These are phyloP conservation scores for Puccinellia tenuiflora DNA, from an alignment of 176 grass and related monocot species.

Conservation along the genomic window DNA sequence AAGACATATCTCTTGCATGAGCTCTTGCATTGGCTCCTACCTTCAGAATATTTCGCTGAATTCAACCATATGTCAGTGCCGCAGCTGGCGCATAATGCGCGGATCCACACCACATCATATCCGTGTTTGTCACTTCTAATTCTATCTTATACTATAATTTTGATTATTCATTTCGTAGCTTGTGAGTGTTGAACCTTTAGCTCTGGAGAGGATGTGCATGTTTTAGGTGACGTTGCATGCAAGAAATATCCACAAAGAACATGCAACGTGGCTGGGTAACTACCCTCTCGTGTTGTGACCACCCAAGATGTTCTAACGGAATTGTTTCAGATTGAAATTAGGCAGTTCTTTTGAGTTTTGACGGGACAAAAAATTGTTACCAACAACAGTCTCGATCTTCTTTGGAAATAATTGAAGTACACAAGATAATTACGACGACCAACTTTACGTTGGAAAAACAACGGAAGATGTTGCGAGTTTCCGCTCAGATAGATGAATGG, in stretches of 20 bases:
- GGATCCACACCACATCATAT: too few species aligned
- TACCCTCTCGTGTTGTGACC: not conserved
- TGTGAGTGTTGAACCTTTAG: too few species aligned
- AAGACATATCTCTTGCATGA: not conserved
- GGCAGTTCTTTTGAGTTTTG: not conserved
- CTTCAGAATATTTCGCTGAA: not conserved
- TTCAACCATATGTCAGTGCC: not conserved
- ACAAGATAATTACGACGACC: not conserved
- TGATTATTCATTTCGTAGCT: too few species aligned
- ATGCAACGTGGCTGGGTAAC: too few species aligned
- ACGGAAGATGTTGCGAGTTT: not conserved
- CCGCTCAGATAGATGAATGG: not conserved
- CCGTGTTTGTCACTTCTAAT: too few species aligned
- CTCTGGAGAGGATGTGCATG: too few species aligned
- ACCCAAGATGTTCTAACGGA: not conserved
- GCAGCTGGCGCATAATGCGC: not conserved
- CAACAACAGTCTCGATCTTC: not conserved
- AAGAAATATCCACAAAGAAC: too few species aligned
- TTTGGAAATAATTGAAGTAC: not conserved
- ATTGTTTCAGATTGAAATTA: not conserved
- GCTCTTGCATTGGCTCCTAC: too few species aligned
- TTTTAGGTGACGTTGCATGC: too few species aligned
- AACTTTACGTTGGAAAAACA: not conserved
- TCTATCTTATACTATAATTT: too few species aligned
- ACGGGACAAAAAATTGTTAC: not conserved